Evolutionary conservation across 2,329 filamentous ascomycete genomes (phyloP).

Genomic region (Fusarium sp.): DNA sequence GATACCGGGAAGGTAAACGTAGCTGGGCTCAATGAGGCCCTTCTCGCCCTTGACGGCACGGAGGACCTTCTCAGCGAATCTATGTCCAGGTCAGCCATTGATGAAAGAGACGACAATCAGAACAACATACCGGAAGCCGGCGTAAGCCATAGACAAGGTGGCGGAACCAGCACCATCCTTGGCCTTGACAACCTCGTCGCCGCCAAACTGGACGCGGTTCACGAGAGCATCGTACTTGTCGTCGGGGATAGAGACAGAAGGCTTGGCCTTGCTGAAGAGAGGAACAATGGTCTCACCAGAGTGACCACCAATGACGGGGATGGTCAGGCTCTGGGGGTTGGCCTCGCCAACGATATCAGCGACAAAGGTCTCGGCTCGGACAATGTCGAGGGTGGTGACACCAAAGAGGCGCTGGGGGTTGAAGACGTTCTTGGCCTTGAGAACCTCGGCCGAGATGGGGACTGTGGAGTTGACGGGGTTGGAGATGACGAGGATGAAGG

Average conservation of each 20-base stretch:
- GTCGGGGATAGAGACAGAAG: conserved; percentile 81
- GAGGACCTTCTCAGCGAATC: conserved; percentile 94
- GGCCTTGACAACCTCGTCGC: conserved; percentile 95
- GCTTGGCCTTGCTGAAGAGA: conserved; percentile 91
- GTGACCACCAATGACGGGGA: conserved; percentile 96
- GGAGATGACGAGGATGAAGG: conserved; percentile 95
- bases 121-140: conserved; percentile 80
- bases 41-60: conserved; percentile 90
- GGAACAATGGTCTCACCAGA: conserved; percentile 98
- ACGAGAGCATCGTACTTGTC: conserved; percentile 93
- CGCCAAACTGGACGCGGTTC: conserved; percentile 97
- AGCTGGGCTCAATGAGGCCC: conserved; percentile 94
- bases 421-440: conserved; percentile 94
- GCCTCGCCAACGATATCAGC: conserved; percentile 85
- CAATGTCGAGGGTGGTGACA: conserved; percentile 98
- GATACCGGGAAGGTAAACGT: conserved; percentile 93
- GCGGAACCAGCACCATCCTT: conserved; percentile 93
- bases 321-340: conserved; percentile 83
- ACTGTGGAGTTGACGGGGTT: conserved; percentile 99
- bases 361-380: conserved; percentile 97
- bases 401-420: conserved; percentile 96
- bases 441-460: conserved; percentile 95
- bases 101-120: not conserved
- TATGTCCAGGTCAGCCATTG: conserved; percentile 49
- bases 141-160: conserved; percentile 94